Percentiles rank a stretch among this genome's conserved stretches.
Conservation (phyloP, 1,284 basidiomycete species). For the Papiliotrema terrestris region DNA sequence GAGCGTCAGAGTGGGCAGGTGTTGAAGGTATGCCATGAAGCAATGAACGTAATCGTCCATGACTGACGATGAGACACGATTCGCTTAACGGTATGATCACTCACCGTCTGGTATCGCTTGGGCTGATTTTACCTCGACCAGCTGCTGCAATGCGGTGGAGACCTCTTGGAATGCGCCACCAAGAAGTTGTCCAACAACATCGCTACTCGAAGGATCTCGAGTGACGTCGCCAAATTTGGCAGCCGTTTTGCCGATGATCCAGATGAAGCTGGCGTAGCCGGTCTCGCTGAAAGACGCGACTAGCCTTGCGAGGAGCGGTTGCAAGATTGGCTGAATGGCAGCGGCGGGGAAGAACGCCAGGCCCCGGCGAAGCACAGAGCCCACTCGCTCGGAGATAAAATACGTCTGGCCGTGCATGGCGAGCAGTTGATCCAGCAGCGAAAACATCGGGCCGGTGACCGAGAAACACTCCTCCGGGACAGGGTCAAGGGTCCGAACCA, state of each 20-base stretch:
- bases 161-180: conserved; percentile 68
- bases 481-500: conserved; percentile 73
- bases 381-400: conserved; percentile 77
- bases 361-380: conserved; percentile 81
- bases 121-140: conserved; percentile 65
- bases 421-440: conserved; percentile 76
- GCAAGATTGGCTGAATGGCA: conserved; percentile 64
- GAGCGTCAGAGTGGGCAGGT: conserved; percentile 72
- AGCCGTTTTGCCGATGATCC: conserved; percentile 86
- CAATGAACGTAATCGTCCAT: conserved; percentile 93
- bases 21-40: conserved; percentile 65
- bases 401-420: conserved; percentile 73
- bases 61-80: conserved; percentile 55
- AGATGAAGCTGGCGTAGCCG: conserved; percentile 83
- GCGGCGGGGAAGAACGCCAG: conserved; percentile 72
- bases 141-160: conserved; percentile 63
- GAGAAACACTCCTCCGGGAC: conserved; percentile 74
- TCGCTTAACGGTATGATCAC: conserved; percentile 22
- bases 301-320: conserved; percentile 72
- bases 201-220: conserved; percentile 50
- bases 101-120: conserved; percentile 76
- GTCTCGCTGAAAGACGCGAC: conserved; percentile 72
- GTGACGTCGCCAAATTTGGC: conserved; percentile 62
- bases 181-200: conserved; percentile 51
- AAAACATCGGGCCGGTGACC: conserved; percentile 77